Base-by-base conservation (phyloP, 305 asterid species). In the Fraxinus paxiana region DNA sequence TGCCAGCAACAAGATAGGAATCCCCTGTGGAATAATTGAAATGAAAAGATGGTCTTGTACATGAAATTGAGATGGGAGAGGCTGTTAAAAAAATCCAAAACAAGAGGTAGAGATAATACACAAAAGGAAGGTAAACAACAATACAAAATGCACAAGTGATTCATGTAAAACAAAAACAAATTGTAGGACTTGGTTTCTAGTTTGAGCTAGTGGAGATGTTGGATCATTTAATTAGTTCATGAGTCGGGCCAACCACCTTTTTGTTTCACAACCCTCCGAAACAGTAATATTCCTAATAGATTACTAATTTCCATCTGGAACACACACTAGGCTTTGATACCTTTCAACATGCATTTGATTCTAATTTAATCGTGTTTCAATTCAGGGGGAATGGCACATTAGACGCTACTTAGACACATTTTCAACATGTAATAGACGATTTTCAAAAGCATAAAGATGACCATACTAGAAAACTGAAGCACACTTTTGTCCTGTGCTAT, bases 1-100 rank as follows among this genome's bases (percentile, higher is more conserved):
- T 95, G 54, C 98, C 98, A 70, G 98, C 98, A 48, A 95, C 99
- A 30, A 95, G 92, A 86, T 93, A 93, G 9, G 96, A 90, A 88
- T 95, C 98, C 46, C 97, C 99, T 93, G 89, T 13, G 74, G 80
- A 82, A 56, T 31, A 22, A 73, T 78, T 70, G 43, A 78, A 46
- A 83, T 38, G 43, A 71, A 2, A 5, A 61, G 28, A 43, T 18
- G 1, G 65, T 26, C 6, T n/a, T 17, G 73, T 26, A 31, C 75
- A 31, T 70, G 75, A 70, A 10, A 70, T 70, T 15, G 35, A 70
- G 43, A n/a, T n/a, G 43, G 75, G 12, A 33, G 24, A 31, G 5
- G 2, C 24, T n/a, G 37, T 6, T 31, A 31, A 70, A 70, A 70
- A 31, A n/a, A 4, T 33, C 6, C 12, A 72, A 76, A 80, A 43